These are phyloP conservation scores for Lodderomyces elongisporus DNA, from an alignment of 1,139 yeast species.

Conservation along the genomic window DNA sequence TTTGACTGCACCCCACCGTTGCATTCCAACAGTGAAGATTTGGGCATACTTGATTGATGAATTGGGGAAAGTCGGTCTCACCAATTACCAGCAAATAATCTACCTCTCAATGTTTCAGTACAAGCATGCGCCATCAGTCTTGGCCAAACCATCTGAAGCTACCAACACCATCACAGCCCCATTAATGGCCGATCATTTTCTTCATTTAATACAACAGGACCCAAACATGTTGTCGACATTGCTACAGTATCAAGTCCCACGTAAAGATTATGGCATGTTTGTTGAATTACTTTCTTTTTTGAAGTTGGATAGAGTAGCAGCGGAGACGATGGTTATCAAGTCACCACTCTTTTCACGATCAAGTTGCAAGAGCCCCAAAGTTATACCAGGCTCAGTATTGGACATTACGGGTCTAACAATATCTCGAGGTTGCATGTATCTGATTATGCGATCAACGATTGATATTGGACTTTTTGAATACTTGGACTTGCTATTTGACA, in stretches of 20 bases:
- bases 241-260: slow-evolving; percentile 21
- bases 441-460: slow-evolving; percentile 29
- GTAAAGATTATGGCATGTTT: slow-evolving; percentile 19
- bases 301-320: slow-evolving; percentile 25
- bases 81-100: slow-evolving; percentile 25
- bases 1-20: slow-evolving; percentile 16
- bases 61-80: slow-evolving; percentile 20
- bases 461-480: slow-evolving; percentile 23
- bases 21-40: slow-evolving; percentile 22
- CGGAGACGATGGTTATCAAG: slow-evolving; percentile 13
- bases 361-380: slow-evolving; percentile 15
- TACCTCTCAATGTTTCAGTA: slow-evolving; percentile 23
- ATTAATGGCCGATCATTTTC: slow-evolving; percentile 19
- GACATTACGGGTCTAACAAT: slow-evolving; percentile 10
- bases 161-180: slow-evolving; percentile 7
- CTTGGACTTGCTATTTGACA: slow-evolving; percentile 33
- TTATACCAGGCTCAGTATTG: slow-evolving; percentile 10
- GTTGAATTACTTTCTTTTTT: slow-evolving; percentile 24
- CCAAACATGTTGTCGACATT: slow-evolving; percentile 27
- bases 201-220: slow-evolving; percentile 18
- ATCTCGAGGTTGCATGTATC: slow-evolving; percentile 16
- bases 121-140: slow-evolving; percentile 17
- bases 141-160: slow-evolving; percentile 14
- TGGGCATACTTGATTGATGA: slow-evolving; percentile 24
- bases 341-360: slow-evolving; percentile 26